phyloP scores from a whole-genome alignment of 345 rosid genomes.

The Moricandia arvensis region DNA sequence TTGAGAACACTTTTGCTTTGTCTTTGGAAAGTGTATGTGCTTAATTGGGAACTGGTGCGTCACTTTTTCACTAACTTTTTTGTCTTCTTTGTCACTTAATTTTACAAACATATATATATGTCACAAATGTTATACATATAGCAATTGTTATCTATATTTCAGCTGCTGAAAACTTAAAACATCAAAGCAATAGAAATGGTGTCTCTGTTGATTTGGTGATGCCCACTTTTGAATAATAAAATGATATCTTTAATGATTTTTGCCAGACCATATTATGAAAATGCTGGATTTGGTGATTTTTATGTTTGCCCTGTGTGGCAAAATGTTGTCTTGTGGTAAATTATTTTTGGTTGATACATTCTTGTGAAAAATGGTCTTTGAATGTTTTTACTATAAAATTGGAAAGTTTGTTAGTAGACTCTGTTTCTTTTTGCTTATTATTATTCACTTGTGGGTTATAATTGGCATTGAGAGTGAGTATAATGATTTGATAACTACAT shows the following conservation, averaged over 20 bases:
- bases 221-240: background rate
- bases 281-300: background rate
- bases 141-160: background rate
- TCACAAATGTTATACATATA: slow-evolving; percentile 4
- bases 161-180: slow-evolving; percentile 2
- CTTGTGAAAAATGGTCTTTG: no score
- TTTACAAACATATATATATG: background rate
- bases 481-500: background rate
- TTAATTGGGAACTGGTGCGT: background rate
- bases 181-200: background rate
- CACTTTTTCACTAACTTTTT: no score
- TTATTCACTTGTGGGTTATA: background rate
- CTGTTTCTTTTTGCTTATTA: background rate
- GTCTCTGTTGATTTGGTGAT: background rate
- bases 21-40: background rate
- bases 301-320: background rate
- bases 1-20: background rate
- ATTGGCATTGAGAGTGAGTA: background rate
- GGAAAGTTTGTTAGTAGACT: background rate
- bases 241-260: background rate
- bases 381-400: no score
- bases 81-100: background rate
- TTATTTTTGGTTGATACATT: no score
- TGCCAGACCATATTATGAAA: background rate
- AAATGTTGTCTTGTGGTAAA: background rate